Evolutionary conservation across 495 filamentous ascomycete genomes (phyloP).

Genomic region (Penicillium roqueforti): DNA sequence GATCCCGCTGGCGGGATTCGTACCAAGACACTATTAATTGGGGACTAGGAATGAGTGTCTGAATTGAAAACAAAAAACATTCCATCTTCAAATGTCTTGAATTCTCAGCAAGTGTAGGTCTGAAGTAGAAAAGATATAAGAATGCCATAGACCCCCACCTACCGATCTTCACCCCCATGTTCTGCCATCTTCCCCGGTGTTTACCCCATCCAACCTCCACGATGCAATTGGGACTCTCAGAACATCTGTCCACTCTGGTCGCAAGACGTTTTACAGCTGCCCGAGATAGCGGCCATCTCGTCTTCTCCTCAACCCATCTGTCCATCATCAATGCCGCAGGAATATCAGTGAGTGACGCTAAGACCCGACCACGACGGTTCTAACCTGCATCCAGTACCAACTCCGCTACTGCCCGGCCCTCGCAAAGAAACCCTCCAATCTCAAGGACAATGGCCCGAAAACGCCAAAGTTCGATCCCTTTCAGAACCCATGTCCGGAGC

Average conservation of each 20-base stretch:
- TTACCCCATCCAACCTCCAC: not conserved
- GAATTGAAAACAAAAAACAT: slow-evolving; percentile 5
- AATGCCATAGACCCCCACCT: no score
- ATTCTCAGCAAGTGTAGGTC: not conserved
- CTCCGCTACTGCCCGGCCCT: slow-evolving; percentile 75
- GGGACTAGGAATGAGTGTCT: slow-evolving; percentile 7
- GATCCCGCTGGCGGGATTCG: slow-evolving; percentile 11
- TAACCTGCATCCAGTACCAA: slow-evolving; percentile 56
- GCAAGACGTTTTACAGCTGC: slow-evolving; percentile 50
- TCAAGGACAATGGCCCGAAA: slow-evolving; percentile 32
- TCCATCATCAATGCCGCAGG: slow-evolving; percentile 49
- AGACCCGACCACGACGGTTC: not conserved
- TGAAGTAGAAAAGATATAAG: not conserved
- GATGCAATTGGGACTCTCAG: slow-evolving; percentile 42
- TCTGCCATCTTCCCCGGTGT: slow-evolving; percentile 7
- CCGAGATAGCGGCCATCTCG: slow-evolving; percentile 48
- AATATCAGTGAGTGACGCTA: slow-evolving; percentile 45
- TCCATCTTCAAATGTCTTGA: not conserved
- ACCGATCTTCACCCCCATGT: slow-evolving; percentile 8
- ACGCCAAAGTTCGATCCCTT: slow-evolving; percentile 66
- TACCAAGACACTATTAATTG: slow-evolving; percentile 4
- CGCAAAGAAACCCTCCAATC: slow-evolving; percentile 60
- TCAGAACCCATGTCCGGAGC: slow-evolving; percentile 55
- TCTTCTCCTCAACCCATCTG: slow-evolving; percentile 58
- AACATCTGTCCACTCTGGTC: slow-evolving; percentile 51